Conservation (phyloP, 257 asterid genomes). For the Solanum lycopersicoides region DNA sequence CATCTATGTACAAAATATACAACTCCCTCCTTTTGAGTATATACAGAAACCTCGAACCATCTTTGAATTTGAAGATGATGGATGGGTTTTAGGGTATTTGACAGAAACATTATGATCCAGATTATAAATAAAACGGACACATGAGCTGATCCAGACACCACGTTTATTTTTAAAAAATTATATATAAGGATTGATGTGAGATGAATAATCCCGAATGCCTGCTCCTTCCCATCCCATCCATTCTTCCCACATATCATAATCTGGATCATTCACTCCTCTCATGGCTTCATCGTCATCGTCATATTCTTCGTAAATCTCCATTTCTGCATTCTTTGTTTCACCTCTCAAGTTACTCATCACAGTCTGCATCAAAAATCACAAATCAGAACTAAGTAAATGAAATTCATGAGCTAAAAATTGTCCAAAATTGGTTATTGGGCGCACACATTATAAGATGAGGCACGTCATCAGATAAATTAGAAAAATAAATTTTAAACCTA, state of each 20-base stretch:
- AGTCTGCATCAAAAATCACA: constrained; percentile 25
- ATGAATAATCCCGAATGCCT: constrained; percentile 72
- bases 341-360: constrained; percentile 64
- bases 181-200: constrained; percentile 50
- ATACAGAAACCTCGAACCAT: neutral
- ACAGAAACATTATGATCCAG: neutral
- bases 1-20: neutral
- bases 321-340: constrained; percentile 14
- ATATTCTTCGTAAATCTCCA: constrained; percentile 6
- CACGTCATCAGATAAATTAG: neutral
- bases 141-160: neutral
- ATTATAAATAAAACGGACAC: neutral
- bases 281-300: constrained; percentile 10
- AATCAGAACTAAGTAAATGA: neutral
- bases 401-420: neutral
- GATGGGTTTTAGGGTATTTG: neutral
- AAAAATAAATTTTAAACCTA: neutral
- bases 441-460: neutral
- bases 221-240: constrained; percentile 99
- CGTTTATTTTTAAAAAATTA: neutral
- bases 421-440: neutral
- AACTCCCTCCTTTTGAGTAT: neutral
- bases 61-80: neutral
- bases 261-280: neutral
- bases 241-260: constrained; percentile 78